Conservation (phyloP, 176 grass and related monocot genomes). For the Secale cereale region DNA sequence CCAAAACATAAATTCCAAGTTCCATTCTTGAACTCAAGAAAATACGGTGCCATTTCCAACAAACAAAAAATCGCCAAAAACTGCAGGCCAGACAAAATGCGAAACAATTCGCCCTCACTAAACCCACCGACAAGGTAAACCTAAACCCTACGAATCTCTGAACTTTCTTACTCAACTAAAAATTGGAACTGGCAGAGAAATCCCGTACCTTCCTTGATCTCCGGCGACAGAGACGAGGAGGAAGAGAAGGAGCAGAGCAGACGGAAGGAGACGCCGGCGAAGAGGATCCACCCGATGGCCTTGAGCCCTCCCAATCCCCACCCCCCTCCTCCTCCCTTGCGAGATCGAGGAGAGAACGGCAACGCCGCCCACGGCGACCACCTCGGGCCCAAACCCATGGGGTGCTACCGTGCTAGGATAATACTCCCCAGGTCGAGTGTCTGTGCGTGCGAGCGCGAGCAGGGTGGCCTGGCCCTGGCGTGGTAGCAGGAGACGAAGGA, state of each 20-base stretch:
- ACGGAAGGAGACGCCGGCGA: constrained; percentile 48
- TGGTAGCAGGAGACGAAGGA: not conserved
- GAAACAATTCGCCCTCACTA: not conserved
- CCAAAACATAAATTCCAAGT: not conserved
- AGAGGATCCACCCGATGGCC: constrained; percentile 43
- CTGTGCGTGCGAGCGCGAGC: not conserved
- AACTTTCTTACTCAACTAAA: not conserved
- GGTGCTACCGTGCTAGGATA: not conserved
- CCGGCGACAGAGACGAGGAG: not conserved
- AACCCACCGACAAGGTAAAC: not conserved
- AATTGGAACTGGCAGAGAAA: constrained; percentile 13
- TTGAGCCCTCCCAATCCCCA: constrained; percentile 45
- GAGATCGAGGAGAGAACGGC: constrained; percentile 23
- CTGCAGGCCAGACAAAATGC: not conserved
- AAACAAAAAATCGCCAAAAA: not conserved
- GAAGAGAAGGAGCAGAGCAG: constrained; percentile 51
- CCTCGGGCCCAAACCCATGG: constrained; percentile 35
- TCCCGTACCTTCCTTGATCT: constrained; percentile 24
- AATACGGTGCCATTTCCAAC: not conserved
- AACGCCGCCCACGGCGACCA: constrained; percentile 32
- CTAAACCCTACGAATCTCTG: constrained; percentile 17
- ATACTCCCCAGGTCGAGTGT: not conserved
- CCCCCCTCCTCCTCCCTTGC: constrained; percentile 13
- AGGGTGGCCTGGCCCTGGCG: not conserved
- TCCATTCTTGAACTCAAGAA: not conserved